phyloP scores from a whole-genome alignment of 2,329 filamentous ascomycete genomes.

The Thelonectria rubi region DNA sequence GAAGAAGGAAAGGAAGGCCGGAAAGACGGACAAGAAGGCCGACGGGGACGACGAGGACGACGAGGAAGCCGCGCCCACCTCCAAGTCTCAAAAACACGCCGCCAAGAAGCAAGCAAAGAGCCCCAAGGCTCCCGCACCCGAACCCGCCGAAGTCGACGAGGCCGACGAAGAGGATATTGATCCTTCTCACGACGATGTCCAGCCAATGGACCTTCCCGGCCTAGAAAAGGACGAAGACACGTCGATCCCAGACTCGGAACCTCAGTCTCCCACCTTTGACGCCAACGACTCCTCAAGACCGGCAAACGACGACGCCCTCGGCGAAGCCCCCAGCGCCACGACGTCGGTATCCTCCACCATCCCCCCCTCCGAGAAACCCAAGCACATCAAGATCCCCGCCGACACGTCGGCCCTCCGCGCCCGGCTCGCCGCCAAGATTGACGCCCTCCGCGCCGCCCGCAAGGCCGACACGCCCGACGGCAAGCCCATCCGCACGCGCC shows the following conservation, averaged over 20 bases:
- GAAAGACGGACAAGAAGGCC: constrained; percentile 45
- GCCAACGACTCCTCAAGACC: constrained; percentile 53
- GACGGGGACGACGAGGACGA: constrained; percentile 22
- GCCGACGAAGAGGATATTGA: constrained; percentile 28
- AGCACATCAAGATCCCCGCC: constrained; percentile 72
- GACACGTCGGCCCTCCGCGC: constrained; percentile 80
- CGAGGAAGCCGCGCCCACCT: constrained; percentile 27
- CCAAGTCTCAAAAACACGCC: constrained; percentile 40
- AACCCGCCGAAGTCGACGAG: constrained; percentile 30
- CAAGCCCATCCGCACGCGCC: constrained; percentile 79
- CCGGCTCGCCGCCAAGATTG: constrained; percentile 83
- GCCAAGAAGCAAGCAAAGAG: constrained; percentile 43
- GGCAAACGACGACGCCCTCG: constrained; percentile 49
- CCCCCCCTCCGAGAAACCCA: constrained; percentile 68
- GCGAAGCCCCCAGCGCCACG: constrained; percentile 63
- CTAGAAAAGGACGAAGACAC: constrained; percentile 54
- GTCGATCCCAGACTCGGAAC: constrained; percentile 63
- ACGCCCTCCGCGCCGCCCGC: constrained; percentile 82
- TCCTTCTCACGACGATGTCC: constrained; percentile 28
- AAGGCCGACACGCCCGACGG: constrained; percentile 89
- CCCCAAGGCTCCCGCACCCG: constrained; percentile 23
- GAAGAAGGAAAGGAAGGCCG: constrained; percentile 56
- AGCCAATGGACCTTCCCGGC: constrained; percentile 42
- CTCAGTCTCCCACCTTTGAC: constrained; percentile 66
- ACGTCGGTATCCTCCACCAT: constrained; percentile 76